phyloP scores from a whole-genome alignment of 192 early-diverging fungal genomes.

The Podila epigama region DNA sequence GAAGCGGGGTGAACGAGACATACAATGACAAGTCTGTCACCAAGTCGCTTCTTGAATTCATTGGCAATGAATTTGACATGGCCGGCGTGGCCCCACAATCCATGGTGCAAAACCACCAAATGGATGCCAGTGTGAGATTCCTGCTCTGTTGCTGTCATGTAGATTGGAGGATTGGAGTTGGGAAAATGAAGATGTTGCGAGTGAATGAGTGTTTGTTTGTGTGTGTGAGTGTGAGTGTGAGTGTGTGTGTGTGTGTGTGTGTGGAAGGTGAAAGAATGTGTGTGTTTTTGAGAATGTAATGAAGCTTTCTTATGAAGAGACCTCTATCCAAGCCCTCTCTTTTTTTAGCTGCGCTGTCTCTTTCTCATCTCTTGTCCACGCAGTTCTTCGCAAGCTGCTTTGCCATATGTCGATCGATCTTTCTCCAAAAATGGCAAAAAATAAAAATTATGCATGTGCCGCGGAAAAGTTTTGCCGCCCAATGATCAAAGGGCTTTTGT shows the following conservation, averaged over 20 bases:
- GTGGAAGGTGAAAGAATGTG: background rate
- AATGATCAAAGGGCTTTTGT: no score
- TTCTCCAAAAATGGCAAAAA: background rate
- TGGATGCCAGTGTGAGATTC: conserved; percentile 41
- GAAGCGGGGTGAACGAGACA: background rate
- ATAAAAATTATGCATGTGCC: background rate
- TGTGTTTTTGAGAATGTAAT: no score
- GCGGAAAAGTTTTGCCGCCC: background rate
- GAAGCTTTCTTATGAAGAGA: no score
- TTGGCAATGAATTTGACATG: conserved; percentile 59
- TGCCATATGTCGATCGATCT: background rate
- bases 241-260: background rate
- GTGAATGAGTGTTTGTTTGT: background rate
- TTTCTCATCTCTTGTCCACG: background rate
- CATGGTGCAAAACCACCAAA: conserved; percentile 68
- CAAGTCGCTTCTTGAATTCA: conserved; percentile 42
- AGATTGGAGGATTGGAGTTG: no score
- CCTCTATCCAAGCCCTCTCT: background rate
- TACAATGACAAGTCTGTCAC: conserved; percentile 23
- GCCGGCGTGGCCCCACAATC: conserved; percentile 64
- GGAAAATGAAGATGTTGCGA: background rate
- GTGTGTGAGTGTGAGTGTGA: background rate
- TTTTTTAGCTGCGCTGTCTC: background rate
- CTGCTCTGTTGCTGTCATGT: background rate
- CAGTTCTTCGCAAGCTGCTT: background rate